Conservation (phyloP, 805 yeast species). For the Kregervanrija delftensis region DNA sequence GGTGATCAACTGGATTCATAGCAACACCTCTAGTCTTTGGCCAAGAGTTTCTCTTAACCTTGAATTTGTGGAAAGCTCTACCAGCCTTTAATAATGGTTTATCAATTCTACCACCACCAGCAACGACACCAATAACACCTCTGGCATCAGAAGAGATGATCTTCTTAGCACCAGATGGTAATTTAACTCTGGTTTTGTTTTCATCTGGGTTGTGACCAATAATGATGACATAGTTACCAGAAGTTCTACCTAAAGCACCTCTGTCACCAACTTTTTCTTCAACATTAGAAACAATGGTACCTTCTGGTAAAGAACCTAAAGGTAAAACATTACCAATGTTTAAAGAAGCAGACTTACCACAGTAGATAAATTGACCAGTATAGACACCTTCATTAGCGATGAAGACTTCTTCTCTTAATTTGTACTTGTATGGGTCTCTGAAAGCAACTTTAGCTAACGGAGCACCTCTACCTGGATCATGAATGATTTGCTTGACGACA, state of each 20-base stretch:
- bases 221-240: conserved; percentile 98
- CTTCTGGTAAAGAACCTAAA: conserved; percentile 96
- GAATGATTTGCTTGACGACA: conserved; percentile 96
- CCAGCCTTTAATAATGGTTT: conserved; percentile 99
- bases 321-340: conserved; percentile 97
- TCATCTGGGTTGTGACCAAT: conserved; percentile 99
- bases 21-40: conserved; percentile 99
- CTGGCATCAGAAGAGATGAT: conserved; percentile 91
- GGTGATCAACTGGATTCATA: conserved; percentile 99
- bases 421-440: conserved; percentile 99
- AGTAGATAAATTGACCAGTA: conserved; percentile 99
- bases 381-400: conserved; percentile 99
- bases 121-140: conserved; percentile 99
- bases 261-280: conserved; percentile 99
- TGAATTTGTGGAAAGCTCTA: conserved; percentile 99
- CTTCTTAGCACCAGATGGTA: conserved; percentile 99
- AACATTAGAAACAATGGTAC: conserved; percentile 97
- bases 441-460: conserved; percentile 98
- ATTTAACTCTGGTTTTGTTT: conserved; percentile 98
- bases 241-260: conserved; percentile 99
- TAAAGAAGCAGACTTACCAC: conserved; percentile 97
- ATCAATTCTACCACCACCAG: conserved; percentile 99
- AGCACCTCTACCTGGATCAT: conserved; percentile 99
- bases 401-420: conserved; percentile 96
- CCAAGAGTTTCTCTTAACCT: conserved; percentile 99